A percentile compares a stretch with the other conserved stretches of the same genome.
Evolutionary conservation across 257 asterid genomes (phyloP).

Genomic region (Capsicum pubescens): DNA sequence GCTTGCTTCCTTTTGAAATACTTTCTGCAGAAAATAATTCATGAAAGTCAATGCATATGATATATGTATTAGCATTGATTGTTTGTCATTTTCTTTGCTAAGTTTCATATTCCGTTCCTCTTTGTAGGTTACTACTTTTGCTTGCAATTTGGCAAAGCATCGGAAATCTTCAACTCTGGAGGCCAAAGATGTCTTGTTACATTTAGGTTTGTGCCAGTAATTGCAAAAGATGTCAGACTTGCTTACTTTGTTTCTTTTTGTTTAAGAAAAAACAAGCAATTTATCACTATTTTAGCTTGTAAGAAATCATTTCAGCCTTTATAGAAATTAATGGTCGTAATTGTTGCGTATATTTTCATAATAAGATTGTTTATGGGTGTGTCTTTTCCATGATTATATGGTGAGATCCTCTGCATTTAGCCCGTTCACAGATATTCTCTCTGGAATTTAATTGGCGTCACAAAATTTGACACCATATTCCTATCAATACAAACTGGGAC

Average conservation of each 20-base stretch:
- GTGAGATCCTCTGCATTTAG: constrained; percentile 20
- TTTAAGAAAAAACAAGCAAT: background rate
- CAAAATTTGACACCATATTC: background rate
- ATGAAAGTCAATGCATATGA: background rate
- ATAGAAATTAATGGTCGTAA: background rate
- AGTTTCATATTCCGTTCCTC: constrained; percentile 6
- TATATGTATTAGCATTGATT: background rate
- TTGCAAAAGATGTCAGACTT: constrained; percentile 24
- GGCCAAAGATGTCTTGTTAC: constrained; percentile 87
- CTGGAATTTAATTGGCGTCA: background rate
- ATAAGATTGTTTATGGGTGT: background rate
- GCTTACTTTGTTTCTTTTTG: background rate
- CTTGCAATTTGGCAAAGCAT: constrained; percentile 95
- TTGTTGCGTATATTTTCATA: background rate
- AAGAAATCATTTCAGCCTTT: background rate
- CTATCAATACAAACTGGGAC: background rate
- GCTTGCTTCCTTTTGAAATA: background rate
- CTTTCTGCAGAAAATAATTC: constrained; percentile 2
- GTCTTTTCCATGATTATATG: background rate
- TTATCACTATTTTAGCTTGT: background rate
- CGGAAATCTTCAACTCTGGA: constrained; percentile 89
- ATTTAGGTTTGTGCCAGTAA: constrained; percentile 72
- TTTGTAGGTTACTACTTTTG: constrained; percentile 74
- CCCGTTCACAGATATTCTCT: background rate
- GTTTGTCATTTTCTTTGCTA: constrained; percentile 21